These are phyloP conservation scores for Tulasnella sp. DNA, from an alignment of 768 basidiomycete species.

Conservation along the genomic window DNA sequence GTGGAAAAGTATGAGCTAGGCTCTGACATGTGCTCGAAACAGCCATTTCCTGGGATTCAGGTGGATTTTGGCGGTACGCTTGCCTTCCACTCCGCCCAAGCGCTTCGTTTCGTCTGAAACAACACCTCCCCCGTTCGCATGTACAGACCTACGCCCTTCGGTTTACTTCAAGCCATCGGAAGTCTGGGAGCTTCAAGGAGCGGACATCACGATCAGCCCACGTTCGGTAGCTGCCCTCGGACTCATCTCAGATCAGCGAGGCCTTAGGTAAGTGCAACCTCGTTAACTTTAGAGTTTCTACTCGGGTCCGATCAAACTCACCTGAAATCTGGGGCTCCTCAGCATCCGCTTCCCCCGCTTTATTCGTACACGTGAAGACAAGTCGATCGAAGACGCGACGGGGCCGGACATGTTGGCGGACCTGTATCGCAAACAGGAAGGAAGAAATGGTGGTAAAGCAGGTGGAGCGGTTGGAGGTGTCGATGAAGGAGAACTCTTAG, in stretches of 20 bases:
- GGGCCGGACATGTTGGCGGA: constrained; percentile 68
- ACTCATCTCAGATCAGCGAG: constrained; percentile 55
- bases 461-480: constrained; percentile 44
- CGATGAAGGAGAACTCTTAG: constrained; percentile 66
- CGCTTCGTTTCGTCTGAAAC: constrained; percentile 17
- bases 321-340: not conserved
- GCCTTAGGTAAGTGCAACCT: constrained; percentile 49
- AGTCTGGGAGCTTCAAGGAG: constrained; percentile 81
- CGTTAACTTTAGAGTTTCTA: not conserved
- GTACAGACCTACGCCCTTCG: constrained; percentile 62
- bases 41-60: constrained; percentile 54
- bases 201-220: constrained; percentile 77
- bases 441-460: constrained; percentile 42
- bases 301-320: not conserved
- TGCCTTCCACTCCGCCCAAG: constrained; percentile 9
- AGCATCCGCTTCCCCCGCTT: constrained; percentile 90
- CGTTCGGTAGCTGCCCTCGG: constrained; percentile 79
- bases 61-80: constrained; percentile 65
- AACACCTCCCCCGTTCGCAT: not conserved
- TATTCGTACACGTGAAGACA: constrained; percentile 73
- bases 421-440: constrained; percentile 69
- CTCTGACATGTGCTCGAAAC: constrained; percentile 57
- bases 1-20: constrained; percentile 66
- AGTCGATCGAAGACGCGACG: constrained; percentile 70
- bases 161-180: constrained; percentile 72